Evolutionary conservation across 176 grass and related monocot species (phyloP), one percentile per base, ranked within the genome.

Genomic region (Eremochloa ophiuroides): DNA sequence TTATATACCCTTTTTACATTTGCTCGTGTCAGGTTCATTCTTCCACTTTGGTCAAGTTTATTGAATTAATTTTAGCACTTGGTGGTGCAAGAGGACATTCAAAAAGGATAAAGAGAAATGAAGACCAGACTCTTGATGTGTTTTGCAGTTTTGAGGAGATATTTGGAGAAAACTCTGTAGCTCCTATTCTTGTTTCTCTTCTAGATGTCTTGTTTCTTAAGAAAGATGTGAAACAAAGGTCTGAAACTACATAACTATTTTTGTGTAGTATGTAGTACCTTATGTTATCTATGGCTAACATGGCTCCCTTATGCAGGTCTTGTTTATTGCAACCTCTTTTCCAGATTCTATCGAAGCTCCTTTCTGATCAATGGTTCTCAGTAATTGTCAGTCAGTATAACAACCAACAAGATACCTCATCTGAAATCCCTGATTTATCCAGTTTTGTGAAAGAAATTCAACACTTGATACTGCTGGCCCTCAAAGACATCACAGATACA

Each of bases 401-500:
- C 75, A 71, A 78, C 63, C 78, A 74, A 42, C 66, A 58, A 89
- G 74, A 44, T 30, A 71, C 65, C 50, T 46, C 82, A 71, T 83
- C 81, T 80, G 85, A 83, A 89, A 82, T 70, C 72, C 13, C 42
- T 68, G 78, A 87, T 62, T 82, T 79, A 14, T 75, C 77, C 23
- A 84, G 51, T 79, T 67, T 81, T 31, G 62, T 93, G 26, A 91
- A 91, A 84, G 90, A 91, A 93, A 79, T 82, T 73, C 90, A 89
- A 66, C 86, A 91, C 47, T 88, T 86, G 69, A 71, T 87, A 89
- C 83, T 98, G 43, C 39, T 98, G 53, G 82, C 91, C 67, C 90
- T 98, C 16, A 98, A 94, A 84, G 95, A 98, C 89, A 95, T 98
- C 62, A 91, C 69, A 1, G 95, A 95, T 89, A 89, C 92, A 33